Percentiles rank a stretch among this genome's conserved stretches.
phyloP scores from a whole-genome alignment of 495 filamentous ascomycete genomes.

The Hapsidospora chrysogenum region DNA sequence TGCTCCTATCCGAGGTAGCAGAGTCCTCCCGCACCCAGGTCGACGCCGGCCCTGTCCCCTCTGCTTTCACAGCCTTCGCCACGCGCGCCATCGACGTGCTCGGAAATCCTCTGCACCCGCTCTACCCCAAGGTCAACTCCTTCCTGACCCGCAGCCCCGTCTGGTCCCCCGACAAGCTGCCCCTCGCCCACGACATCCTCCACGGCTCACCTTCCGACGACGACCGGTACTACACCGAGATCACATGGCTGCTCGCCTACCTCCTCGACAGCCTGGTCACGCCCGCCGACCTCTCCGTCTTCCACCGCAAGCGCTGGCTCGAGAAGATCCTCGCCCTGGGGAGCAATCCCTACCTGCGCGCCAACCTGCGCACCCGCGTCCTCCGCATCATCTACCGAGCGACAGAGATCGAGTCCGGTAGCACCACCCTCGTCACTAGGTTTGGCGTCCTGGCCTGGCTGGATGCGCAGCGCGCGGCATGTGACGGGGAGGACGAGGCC shows the following conservation, averaged over 20 bases:
- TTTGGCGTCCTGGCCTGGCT: constrained; percentile 75
- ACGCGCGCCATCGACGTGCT: constrained; percentile 50
- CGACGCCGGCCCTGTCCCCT: constrained; percentile 44
- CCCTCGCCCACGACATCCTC: constrained; percentile 58
- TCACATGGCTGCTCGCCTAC: constrained; percentile 66
- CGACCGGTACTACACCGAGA: constrained; percentile 58
- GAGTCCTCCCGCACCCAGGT: constrained; percentile 48
- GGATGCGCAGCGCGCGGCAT: constrained; percentile 38
- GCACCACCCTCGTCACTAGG: constrained; percentile 71
- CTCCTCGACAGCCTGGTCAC: constrained; percentile 46
- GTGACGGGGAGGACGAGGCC: constrained; percentile 25
- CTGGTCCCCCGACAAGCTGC: constrained; percentile 60
- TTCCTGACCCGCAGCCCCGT: constrained; percentile 61
- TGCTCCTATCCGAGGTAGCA: constrained; percentile 60
- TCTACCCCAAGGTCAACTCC: constrained; percentile 76
- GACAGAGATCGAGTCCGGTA: constrained; percentile 57
- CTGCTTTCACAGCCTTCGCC: constrained; percentile 57
- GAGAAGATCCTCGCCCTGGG: constrained; percentile 62
- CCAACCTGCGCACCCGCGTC: constrained; percentile 46
- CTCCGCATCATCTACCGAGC: constrained; percentile 57
- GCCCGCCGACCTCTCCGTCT: constrained; percentile 57
- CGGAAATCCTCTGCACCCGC: constrained; percentile 57
- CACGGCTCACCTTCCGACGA: constrained; percentile 52
- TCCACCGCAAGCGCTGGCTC: constrained; percentile 62
- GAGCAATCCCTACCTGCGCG: constrained; percentile 43